Percentiles rank a stretch among this genome's conserved stretches.
Evolutionary conservation across 2,329 filamentous ascomycete species (phyloP).

Genomic region (Leptographium flavum): DNA sequence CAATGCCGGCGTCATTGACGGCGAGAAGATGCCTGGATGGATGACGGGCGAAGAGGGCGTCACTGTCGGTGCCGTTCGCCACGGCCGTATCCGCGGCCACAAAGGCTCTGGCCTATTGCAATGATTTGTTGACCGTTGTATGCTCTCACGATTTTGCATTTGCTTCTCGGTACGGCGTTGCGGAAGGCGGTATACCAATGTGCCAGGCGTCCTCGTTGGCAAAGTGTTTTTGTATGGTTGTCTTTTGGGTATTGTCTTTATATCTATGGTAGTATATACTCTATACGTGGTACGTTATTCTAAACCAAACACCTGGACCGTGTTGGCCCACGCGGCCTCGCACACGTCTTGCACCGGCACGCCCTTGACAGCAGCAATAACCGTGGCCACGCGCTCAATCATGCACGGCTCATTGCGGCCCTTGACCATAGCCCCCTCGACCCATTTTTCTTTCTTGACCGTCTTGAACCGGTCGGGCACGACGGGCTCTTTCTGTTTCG

Average conservation of each 20-base stretch:
- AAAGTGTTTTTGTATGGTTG: background rate
- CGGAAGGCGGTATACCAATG: background rate
- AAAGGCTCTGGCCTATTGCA: constrained; percentile 38
- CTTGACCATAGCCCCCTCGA: constrained; percentile 78
- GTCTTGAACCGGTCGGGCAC: constrained; percentile 61
- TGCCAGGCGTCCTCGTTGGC: constrained; percentile 2
- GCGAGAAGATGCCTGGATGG: constrained; percentile 72
- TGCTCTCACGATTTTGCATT: background rate
- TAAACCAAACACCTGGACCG: constrained; percentile 63
- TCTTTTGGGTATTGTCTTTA: background rate
- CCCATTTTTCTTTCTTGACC: constrained; percentile 95
- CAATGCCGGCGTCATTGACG: constrained; percentile 61
- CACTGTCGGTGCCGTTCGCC: constrained; percentile 53
- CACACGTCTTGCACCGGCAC: constrained; percentile 68
- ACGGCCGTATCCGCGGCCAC: constrained; percentile 48
- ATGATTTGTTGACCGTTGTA: background rate
- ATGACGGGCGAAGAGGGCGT: constrained; percentile 80
- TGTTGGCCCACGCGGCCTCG: constrained; percentile 77
- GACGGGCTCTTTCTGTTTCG: constrained; percentile 40
- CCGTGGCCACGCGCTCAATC: constrained; percentile 76
- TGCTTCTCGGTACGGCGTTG: background rate
- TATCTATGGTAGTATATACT: background rate
- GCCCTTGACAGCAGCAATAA: constrained; percentile 75
- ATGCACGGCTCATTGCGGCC: constrained; percentile 85
- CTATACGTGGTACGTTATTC: constrained; percentile 35